These are phyloP conservation scores for Kandelia obovata DNA, from an alignment of 345 rosid species.

Conservation along the genomic window DNA sequence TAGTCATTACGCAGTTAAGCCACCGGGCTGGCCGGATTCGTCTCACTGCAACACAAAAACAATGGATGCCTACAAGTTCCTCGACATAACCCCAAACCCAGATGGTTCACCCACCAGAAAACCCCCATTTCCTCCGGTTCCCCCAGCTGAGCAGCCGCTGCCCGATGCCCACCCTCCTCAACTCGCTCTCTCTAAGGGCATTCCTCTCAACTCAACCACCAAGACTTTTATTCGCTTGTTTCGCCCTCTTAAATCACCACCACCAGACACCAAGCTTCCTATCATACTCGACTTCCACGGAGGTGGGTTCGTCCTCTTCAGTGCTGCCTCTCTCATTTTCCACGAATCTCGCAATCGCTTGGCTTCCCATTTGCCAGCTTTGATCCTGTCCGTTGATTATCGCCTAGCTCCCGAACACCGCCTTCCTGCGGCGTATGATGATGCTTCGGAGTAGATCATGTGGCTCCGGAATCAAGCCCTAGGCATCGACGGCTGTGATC, in stretches of 20 bases:
- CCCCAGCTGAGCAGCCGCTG: conserved; percentile 26
- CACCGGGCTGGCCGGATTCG: no score
- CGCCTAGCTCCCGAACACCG: conserved; percentile 92
- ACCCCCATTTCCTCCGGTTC: conserved; percentile 33
- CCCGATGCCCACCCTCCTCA: conserved; percentile 22
- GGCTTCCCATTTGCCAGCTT: conserved; percentile 42
- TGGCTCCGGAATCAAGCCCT: conserved; percentile 72
- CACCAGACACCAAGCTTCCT: conserved; percentile 50
- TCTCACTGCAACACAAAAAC: not conserved
- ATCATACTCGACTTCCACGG: conserved; percentile 67
- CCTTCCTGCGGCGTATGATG: conserved; percentile 90
- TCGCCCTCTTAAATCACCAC: conserved; percentile 39
- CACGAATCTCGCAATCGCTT: conserved; percentile 49
- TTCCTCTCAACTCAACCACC: conserved; percentile 47
- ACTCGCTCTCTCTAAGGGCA: conserved; percentile 46
- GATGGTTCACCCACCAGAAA: conserved; percentile 67
- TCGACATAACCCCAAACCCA: conserved; percentile 49
- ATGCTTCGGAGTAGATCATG: conserved; percentile 55
- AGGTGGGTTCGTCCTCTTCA: conserved; percentile 62
- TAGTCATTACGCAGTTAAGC: no score
- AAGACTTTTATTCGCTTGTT: conserved; percentile 57
- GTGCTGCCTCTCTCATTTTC: conserved; percentile 41
- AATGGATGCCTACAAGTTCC: conserved; percentile 53
- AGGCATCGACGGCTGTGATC: conserved; percentile 36
- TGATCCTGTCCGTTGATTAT: conserved; percentile 71